Evolutionary conservation across 345 rosid genomes (phyloP).

Genomic region (Angophora floribunda): DNA sequence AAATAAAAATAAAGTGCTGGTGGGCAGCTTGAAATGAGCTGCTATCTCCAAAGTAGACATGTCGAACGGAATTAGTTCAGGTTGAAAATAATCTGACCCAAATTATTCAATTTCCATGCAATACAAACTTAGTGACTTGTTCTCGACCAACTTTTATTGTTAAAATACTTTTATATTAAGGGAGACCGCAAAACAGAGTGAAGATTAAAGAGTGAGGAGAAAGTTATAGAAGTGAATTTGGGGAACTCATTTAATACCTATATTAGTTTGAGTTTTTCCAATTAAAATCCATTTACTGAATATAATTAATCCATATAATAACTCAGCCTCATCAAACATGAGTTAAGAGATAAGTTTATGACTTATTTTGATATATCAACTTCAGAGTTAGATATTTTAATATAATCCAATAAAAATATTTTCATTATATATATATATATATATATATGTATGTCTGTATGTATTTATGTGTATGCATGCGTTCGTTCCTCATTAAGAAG

Average conservation of each 20-base stretch:
- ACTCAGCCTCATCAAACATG: accelerated
- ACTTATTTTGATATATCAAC: not conserved
- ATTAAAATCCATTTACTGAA: too few species aligned
- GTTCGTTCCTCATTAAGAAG: not conserved
- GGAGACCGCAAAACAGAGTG: not conserved
- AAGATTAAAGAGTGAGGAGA: not conserved
- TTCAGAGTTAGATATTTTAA: not conserved
- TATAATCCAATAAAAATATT: not conserved
- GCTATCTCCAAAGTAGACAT: not conserved
- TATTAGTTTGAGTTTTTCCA: too few species aligned
- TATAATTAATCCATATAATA: too few species aligned
- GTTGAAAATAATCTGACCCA: not conserved
- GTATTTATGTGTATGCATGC: not conserved
- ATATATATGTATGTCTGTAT: not conserved
- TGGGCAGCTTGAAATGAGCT: not conserved
- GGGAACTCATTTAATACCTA: too few species aligned
- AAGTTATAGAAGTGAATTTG: too few species aligned
- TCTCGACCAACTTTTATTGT: too few species aligned
- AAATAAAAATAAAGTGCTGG: not conserved
- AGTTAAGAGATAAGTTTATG: too few species aligned
- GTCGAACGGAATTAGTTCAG: not conserved
- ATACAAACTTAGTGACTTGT: too few species aligned
- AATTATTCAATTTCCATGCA: not conserved
- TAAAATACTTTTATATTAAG: too few species aligned
- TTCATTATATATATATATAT: not conserved